Percentiles rank a stretch among this genome's conserved stretches.
Evolutionary conservation across 192 early-diverging fungal genomes (phyloP).

Genomic region (Dimargaris xerosporica): DNA sequence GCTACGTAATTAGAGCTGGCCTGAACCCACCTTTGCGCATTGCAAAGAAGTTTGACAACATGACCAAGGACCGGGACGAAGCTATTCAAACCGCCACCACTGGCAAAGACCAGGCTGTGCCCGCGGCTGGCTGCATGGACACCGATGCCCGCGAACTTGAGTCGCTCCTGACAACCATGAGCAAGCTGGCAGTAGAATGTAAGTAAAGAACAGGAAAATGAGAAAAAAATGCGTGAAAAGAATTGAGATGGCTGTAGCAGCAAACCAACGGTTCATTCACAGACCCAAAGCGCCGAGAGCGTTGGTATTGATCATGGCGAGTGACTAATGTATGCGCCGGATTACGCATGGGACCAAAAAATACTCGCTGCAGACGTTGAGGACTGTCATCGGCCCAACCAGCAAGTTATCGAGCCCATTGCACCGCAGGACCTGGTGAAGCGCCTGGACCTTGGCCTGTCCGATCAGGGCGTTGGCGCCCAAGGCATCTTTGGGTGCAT

Average conservation of each 20-base stretch:
- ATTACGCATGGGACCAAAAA: not conserved
- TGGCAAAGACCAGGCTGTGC: too few species aligned
- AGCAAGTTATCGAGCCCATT: not conserved
- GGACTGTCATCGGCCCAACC: not conserved
- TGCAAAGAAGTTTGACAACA: too few species aligned
- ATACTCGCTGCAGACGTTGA: not conserved
- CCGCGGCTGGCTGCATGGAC: not conserved
- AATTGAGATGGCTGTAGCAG: not conserved
- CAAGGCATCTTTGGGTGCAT: constrained; percentile 7
- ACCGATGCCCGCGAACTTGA: not conserved
- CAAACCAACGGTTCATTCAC: not conserved
- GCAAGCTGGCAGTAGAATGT: not conserved
- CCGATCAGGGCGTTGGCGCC: not conserved
- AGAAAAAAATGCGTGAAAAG: too few species aligned
- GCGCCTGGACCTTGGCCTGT: not conserved
- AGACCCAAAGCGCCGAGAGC: not conserved
- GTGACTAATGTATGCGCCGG: not conserved
- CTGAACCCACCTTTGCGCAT: too few species aligned
- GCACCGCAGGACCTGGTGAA: not conserved
- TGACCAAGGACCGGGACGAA: too few species aligned
- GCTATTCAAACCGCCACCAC: too few species aligned
- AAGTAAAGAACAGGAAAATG: too few species aligned
- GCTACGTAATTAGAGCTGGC: too few species aligned
- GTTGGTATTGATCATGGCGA: not conserved
- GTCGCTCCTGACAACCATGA: not conserved